A percentile compares a stretch with the other conserved stretches of the same genome.
These are phyloP conservation scores for Ganoderma sinense DNA, from an alignment of 1,284 basidiomycete genomes.

Conservation along the genomic window DNA sequence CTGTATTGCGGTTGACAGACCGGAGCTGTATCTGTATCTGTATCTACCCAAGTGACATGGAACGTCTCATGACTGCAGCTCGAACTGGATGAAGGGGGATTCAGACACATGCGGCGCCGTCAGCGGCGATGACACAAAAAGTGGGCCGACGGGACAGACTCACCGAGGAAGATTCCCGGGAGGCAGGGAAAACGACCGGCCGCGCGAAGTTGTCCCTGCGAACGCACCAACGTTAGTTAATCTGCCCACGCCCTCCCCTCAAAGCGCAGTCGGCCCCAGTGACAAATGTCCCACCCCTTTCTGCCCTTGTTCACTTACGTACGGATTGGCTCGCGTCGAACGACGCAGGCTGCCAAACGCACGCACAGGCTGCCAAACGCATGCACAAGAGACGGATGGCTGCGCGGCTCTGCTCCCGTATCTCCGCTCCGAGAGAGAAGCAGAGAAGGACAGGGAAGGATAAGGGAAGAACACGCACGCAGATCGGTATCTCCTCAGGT, in stretches of 20 bases:
- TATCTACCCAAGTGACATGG: constrained; percentile 1
- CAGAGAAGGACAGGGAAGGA: neutral
- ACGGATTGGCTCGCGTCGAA: constrained; percentile 2
- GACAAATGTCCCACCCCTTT: neutral
- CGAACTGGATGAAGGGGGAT: constrained; percentile 25
- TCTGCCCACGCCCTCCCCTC: constrained; percentile 19
- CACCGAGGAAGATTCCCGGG: constrained; percentile 35
- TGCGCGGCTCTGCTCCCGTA: neutral
- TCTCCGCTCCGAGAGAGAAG: constrained; percentile 4
- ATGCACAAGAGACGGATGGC: neutral
- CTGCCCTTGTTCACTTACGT: neutral
- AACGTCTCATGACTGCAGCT: constrained; percentile 22
- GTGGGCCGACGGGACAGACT: constrained; percentile 28
- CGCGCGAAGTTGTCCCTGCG: constrained; percentile 37
- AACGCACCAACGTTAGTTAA: constrained; percentile 13
- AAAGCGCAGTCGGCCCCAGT: constrained; percentile 2
- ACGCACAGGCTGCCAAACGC: neutral
- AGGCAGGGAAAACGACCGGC: constrained; percentile 35
- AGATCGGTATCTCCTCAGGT: constrained; percentile 89
- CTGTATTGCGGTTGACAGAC: constrained; percentile 11
- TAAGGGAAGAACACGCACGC: constrained; percentile 57
- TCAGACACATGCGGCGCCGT: neutral
- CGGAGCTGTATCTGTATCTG: neutral
- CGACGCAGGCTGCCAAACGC: neutral
- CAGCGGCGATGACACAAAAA: constrained; percentile 24